A percentile compares a stretch with the other conserved stretches of the same genome.
phyloP scores from a whole-genome alignment of 345 rosid species.

The Luvunga scandens region DNA sequence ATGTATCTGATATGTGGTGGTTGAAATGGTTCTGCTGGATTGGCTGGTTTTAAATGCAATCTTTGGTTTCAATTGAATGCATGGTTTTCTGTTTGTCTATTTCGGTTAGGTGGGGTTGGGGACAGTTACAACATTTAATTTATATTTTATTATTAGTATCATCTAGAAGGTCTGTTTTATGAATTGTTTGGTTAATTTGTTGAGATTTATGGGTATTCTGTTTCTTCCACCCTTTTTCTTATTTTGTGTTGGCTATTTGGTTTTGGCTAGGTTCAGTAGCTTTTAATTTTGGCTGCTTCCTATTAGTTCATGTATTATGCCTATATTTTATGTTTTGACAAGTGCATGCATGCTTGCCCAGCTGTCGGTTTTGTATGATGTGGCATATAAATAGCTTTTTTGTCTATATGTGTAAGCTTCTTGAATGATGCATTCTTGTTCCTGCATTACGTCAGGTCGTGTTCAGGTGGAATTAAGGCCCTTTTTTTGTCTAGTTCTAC shows the following conservation, averaged over 20 bases:
- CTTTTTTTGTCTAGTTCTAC: neutral
- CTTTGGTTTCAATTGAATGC: neutral
- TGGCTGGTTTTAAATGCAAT: conserved; percentile 1
- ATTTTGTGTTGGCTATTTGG: neutral
- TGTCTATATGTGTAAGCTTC: conserved; percentile 24
- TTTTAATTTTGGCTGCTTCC: neutral
- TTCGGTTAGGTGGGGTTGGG: neutral
- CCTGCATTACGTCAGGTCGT: neutral
- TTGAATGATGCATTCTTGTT: conserved; percentile 13
- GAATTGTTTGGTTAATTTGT: neutral
- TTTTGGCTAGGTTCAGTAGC: neutral
- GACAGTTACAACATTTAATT: neutral
- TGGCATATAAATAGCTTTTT: neutral
- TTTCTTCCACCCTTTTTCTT: neutral
- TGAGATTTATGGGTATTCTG: neutral
- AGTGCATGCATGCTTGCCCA: conserved; percentile 27
- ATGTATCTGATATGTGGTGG: neutral
- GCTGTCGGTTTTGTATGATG: conserved; percentile 25
- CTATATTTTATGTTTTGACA: neutral
- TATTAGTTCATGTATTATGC: neutral
- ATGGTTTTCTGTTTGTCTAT: neutral
- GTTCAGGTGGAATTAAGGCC: neutral
- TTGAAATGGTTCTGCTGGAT: conserved; percentile 1
- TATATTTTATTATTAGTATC: neutral
- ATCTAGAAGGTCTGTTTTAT: neutral